These are phyloP conservation scores for Thermochaetoides thermophila DNA, from an alignment of 495 filamentous ascomycete species.

Conservation along the genomic window DNA sequence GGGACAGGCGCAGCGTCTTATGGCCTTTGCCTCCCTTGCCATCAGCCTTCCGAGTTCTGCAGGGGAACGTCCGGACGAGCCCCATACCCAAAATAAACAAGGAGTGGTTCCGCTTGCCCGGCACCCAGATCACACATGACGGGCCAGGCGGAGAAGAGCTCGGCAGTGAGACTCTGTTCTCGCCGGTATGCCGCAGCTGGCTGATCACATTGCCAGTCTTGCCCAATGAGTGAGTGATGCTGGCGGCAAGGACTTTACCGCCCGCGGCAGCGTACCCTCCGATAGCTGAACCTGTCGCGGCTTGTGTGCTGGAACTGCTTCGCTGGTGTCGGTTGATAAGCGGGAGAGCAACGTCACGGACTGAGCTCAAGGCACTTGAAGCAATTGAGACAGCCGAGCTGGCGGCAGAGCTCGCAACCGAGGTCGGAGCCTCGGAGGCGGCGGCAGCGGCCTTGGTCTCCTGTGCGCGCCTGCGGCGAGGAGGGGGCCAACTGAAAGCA, in stretches of 20 bases:
- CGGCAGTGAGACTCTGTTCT: conserved; percentile 68
- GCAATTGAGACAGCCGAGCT: conserved; percentile 40
- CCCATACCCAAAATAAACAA: conserved; percentile 44
- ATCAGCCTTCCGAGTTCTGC: conserved; percentile 33
- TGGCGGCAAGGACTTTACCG: conserved; percentile 66
- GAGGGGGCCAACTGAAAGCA: conserved; percentile 81
- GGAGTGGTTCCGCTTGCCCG: conserved; percentile 35
- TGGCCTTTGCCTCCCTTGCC: conserved; percentile 25
- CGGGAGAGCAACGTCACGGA: conserved; percentile 40
- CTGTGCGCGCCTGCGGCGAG: conserved; percentile 42
- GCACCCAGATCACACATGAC: conserved; percentile 43
- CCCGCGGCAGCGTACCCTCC: conserved; percentile 56
- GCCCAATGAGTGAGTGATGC: conserved; percentile 70
- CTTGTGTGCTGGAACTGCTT: conserved; percentile 28
- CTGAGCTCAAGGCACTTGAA: conserved; percentile 49
- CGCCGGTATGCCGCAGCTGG: conserved; percentile 66
- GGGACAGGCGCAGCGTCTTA: conserved; percentile 29
- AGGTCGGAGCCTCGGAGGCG: conserved; percentile 26
- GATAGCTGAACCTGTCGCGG: conserved; percentile 39
- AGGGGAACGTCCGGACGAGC: conserved; percentile 51
- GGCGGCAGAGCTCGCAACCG: too few relatives aligned
- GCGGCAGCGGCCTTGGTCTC: conserved; percentile 23
- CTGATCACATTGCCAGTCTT: conserved; percentile 66
- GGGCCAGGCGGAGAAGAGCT: conserved; percentile 30
- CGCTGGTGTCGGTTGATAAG: conserved; percentile 35